phyloP scores from a whole-genome alignment of 306 rosid genomes.

The Corylus americana region DNA sequence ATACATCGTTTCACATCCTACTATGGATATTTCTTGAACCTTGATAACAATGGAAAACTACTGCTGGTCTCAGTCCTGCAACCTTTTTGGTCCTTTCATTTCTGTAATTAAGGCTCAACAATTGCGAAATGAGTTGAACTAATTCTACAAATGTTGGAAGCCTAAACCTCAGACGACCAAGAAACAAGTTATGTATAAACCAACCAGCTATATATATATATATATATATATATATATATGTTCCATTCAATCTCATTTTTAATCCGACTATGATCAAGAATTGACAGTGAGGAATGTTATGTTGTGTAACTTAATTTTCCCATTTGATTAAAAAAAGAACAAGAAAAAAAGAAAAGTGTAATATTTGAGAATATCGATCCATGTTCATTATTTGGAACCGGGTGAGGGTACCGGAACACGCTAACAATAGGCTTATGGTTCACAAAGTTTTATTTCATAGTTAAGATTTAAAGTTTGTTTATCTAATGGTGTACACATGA shows the following conservation, averaged over 20 bases:
- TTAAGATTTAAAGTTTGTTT: too few relatives aligned
- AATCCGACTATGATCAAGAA: background rate
- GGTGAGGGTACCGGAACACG: conserved; percentile 67
- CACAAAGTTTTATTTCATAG: conserved; percentile 45
- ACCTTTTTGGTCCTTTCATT: background rate
- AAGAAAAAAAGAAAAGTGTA: background rate
- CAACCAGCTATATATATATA: too few relatives aligned
- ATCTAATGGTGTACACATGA: too few relatives aligned
- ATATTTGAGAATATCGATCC: background rate
- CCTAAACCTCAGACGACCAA: conserved; percentile 6
- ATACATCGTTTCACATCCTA: background rate
- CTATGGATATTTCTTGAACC: background rate
- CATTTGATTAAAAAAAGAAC: background rate
- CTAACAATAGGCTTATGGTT: conserved; percentile 58
- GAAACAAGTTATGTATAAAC: conserved; percentile 16
- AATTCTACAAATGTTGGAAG: conserved; percentile 12
- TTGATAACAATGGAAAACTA: background rate
- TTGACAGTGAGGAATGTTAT: background rate
- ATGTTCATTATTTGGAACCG: conserved; percentile 51
- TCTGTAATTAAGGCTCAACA: background rate
- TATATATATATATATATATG: too few relatives aligned
- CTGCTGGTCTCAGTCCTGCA: background rate
- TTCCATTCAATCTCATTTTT: too few relatives aligned
- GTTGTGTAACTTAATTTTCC: background rate
- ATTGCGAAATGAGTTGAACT: conserved; percentile 18